A percentile compares a stretch with the other conserved stretches of the same genome.
Conservation (phyloP, 2,329 filamentous ascomycete genomes). For the Talaromyces albobiverticillius region DNA sequence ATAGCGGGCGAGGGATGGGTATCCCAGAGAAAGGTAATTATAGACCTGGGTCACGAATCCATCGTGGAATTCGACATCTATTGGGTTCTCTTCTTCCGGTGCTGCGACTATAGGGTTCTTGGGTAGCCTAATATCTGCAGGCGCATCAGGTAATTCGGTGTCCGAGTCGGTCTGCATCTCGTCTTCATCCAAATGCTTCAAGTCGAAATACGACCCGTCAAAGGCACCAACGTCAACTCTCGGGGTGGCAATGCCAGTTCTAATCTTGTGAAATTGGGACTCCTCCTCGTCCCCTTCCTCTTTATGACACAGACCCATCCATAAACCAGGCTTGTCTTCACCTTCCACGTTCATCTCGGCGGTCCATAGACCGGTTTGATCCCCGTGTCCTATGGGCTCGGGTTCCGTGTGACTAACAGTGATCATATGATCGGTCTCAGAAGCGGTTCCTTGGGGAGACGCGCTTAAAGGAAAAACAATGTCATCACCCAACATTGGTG, state of each 20-base stretch:
- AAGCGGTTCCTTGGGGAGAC: conserved; percentile 79
- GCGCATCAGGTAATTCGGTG: neutral
- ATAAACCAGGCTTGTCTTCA: conserved; percentile 35
- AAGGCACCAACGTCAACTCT: conserved; percentile 19
- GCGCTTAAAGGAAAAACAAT: conserved; percentile 76
- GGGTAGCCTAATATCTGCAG: neutral
- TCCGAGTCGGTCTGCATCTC: conserved; percentile 5
- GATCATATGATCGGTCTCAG: conserved; percentile 69
- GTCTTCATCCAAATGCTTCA: conserved; percentile 20
- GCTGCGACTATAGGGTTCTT: conserved; percentile 18
- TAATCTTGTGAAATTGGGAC: conserved; percentile 9
- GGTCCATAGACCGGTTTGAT: conserved; percentile 68
- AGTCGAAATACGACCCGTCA: conserved; percentile 4
- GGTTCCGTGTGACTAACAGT: conserved; percentile 42
- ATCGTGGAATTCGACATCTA: conserved; percentile 71
- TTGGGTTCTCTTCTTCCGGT: conserved; percentile 40
- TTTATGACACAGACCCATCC: conserved; percentile 41
- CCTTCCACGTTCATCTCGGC: conserved; percentile 60
- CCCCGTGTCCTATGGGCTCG: conserved; percentile 49
- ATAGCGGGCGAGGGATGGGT: conserved; percentile 76
- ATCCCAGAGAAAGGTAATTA: conserved; percentile 92
- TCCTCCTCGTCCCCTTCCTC: conserved; percentile 16
- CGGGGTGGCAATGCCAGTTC: conserved; percentile 27
- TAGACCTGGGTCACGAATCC: conserved; percentile 91
- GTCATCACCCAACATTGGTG: conserved; percentile 84